Conservation (phyloP, 177 flowering plant genomes). For the Tripterygium wilfordii region DNA sequence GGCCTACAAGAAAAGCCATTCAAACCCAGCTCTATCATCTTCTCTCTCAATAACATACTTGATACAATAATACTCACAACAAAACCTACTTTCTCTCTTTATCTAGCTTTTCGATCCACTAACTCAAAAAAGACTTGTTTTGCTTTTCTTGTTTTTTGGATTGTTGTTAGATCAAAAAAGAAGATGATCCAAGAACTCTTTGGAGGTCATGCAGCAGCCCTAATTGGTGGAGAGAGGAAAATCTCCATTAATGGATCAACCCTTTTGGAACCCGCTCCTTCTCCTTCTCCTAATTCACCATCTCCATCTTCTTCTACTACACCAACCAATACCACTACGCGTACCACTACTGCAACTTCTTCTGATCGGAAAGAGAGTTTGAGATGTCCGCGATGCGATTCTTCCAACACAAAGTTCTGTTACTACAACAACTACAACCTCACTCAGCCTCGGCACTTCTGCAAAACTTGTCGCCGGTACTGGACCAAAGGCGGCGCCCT, state of each 20-base stretch:
- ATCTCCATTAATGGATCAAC: slow-evolving; percentile 30
- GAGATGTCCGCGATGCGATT: slow-evolving; percentile 79
- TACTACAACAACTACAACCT: slow-evolving; percentile 95
- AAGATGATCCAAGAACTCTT: slow-evolving; percentile 82
- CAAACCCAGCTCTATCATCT: too few species aligned
- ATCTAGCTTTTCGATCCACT: slow-evolving; percentile 22
- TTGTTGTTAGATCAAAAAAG: slow-evolving; percentile 46
- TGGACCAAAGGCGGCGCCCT: slow-evolving; percentile 91
- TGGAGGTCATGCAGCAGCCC: slow-evolving; percentile 41
- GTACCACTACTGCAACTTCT: slow-evolving; percentile 10
- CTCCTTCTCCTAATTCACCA: slow-evolving; percentile 24
- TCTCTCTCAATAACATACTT: too few species aligned
- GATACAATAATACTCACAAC: too few species aligned
- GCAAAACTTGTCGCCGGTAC: slow-evolving; percentile 83
- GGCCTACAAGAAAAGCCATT: too few species aligned
- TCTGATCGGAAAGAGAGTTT: too few species aligned
- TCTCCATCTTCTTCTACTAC: slow-evolving; percentile 24
- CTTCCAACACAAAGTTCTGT: slow-evolving; percentile 82
- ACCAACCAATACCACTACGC: slow-evolving; percentile 11
- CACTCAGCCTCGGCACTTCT: slow-evolving; percentile 90
- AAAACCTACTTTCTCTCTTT: slow-evolving; percentile 11
- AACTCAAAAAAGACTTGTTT: slow-evolving; percentile 18
- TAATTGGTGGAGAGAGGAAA: slow-evolving; percentile 38
- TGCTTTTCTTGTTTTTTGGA: slow-evolving; percentile 41
- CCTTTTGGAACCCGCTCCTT: slow-evolving; percentile 23